These are phyloP conservation scores for Hyaloperonospora brassicae DNA, from an alignment of 352 stramenopile species.

Conservation along the genomic window DNA sequence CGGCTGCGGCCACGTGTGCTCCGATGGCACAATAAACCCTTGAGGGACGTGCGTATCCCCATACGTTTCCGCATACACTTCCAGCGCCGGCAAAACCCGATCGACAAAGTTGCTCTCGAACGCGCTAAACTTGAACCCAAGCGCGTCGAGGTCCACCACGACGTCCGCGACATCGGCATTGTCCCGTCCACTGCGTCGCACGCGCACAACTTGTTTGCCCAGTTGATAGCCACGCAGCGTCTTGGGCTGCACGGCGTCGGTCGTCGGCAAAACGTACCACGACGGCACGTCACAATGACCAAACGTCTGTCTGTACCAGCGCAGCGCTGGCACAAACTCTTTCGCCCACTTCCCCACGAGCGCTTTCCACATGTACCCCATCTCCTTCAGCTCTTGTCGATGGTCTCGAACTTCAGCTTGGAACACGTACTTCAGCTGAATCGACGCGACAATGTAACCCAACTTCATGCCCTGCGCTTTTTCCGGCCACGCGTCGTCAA, in stretches of 20 bases:
- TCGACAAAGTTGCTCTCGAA: conserved; percentile 52
- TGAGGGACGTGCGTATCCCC: conserved; percentile 85
- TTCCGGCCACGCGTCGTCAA: conserved; percentile 38
- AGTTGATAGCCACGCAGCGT: conserved; percentile 72
- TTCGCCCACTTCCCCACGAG: conserved; percentile 56
- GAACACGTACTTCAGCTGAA: conserved; percentile 41
- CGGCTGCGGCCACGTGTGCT: conserved; percentile 70
- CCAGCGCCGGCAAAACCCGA: conserved; percentile 60
- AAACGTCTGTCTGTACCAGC: conserved; percentile 73
- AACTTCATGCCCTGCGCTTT: conserved; percentile 32
- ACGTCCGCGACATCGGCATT: conserved; percentile 41
- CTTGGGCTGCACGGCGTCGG: conserved; percentile 57
- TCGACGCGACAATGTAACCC: conserved; percentile 47
- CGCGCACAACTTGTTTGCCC: conserved; percentile 68
- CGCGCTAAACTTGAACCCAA: conserved; percentile 65
- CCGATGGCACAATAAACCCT: conserved; percentile 82
- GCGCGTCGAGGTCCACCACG: conserved; percentile 42
- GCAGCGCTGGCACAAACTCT: conserved; percentile 55
- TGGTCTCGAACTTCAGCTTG: conserved; percentile 29
- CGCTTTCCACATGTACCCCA: conserved; percentile 50
- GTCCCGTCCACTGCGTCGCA: conserved; percentile 42
- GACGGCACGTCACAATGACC: conserved; percentile 85
- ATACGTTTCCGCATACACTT: conserved; percentile 77
- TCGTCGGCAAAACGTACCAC: conserved; percentile 42
- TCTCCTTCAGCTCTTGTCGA: conserved; percentile 33